These are phyloP conservation scores for Sporothrix sp. DNA, from an alignment of 2,329 filamentous ascomycete species.

Conservation along the genomic window DNA sequence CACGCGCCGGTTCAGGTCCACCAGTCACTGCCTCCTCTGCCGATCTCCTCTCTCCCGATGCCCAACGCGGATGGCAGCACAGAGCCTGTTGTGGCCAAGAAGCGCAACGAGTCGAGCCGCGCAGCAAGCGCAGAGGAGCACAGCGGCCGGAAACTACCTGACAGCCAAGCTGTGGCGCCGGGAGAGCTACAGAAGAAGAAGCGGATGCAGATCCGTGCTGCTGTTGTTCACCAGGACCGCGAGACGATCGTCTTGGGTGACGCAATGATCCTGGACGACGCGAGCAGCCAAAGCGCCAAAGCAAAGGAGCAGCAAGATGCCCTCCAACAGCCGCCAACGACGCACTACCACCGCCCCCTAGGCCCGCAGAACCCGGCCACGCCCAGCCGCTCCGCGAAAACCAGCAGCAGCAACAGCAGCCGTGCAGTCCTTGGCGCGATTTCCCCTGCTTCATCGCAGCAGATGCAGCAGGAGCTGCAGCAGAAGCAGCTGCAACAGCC, in stretches of 20 bases:
- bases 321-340: not conserved
- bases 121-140: not conserved
- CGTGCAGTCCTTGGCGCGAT: not conserved
- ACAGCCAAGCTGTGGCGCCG: not conserved
- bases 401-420: not conserved
- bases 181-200: slow-evolving; percentile 1
- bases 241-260: not conserved
- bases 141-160: not conserved
- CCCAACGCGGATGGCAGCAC: not conserved
- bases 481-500: slow-evolving; percentile 8
- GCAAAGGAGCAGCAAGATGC: not conserved
- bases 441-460: not conserved
- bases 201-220: slow-evolving; percentile 5
- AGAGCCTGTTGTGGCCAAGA: not conserved
- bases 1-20: slow-evolving; percentile 6
- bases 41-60: not conserved
- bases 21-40: slow-evolving; percentile 8
- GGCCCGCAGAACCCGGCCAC: not conserved
- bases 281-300: not conserved
- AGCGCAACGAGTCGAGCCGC: slow-evolving; percentile 3
- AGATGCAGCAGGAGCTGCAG: not conserved
- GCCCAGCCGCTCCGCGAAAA: not conserved
- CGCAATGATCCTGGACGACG: not conserved
- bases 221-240: slow-evolving; percentile 12
- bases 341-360: slow-evolving; percentile 2